Evolutionary conservation across 2,329 filamentous ascomycete species (phyloP), one percentile per base, ranked within the genome.

Genomic region (Juglanconis oblonga): DNA sequence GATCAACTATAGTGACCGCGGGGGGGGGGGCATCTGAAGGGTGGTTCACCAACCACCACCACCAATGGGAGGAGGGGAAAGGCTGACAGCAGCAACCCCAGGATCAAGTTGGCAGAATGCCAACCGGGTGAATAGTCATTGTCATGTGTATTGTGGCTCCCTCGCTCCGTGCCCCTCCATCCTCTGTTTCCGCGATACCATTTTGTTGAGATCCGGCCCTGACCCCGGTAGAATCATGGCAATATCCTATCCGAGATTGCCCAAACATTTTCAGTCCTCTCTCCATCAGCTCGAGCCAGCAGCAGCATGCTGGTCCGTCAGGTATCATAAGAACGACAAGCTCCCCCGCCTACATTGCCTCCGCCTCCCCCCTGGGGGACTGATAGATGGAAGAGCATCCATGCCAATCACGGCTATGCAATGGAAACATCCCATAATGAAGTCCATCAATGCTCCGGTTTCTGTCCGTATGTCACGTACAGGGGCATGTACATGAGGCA

Each of bases 391-490:
- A 48, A 24, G 45, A 48, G 45, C 17, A 48, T 3, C 10, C 7
- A 50, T 32, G 17, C 32, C 11, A 24, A 36, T 54, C 17, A 24
- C 2, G 17, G 17, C n/a, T 31, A 44, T 49, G 52, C 53, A 17
- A 36, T 24, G 3, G 31, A 52, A 9, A 47, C 36, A 44, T 58
- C 44, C 36, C 29, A 35, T 13, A 29, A 57, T 31, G 17, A 32
- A 54, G n/a, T 57, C 38, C 14, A 3, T 57, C 52, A 63, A 31
- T 52, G 38, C 42, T 56, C 58, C 38, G 82, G 80, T 68, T 79
- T 84, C 69, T 85, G 82, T 14, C 77, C 82, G 64, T 81, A 84
- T 11, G 83, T 73, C 55, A 84, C 75, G 66, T 83, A 77, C 64
- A 84, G 73, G 8, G 81, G 81, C 82, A 85, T 85, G 63, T 82